Conservation (phyloP, 768 basidiomycete genomes). For the Panaeolus papilionaceus region DNA sequence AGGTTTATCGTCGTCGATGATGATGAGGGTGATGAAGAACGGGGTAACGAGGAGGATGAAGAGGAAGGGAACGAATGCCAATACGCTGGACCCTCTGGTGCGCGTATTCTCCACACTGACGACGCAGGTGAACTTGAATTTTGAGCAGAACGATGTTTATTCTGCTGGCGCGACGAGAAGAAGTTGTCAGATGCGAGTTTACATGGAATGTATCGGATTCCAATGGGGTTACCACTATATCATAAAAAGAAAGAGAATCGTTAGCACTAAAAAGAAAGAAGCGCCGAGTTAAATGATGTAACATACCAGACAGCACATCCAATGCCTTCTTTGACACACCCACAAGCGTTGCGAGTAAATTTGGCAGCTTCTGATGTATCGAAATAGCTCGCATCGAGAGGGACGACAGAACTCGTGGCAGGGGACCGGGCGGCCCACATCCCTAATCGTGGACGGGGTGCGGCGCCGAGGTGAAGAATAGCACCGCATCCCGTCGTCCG, state of each 20-base stretch:
- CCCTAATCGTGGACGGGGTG: conserved; percentile 54
- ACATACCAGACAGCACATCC: conserved; percentile 53
- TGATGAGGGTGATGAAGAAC: not conserved
- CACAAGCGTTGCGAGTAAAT: conserved; percentile 62
- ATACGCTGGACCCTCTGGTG: not conserved
- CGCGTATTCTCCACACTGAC: not conserved
- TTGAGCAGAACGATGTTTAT: conserved; percentile 19
- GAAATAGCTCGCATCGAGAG: conserved; percentile 65
- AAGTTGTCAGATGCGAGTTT: conserved; percentile 58
- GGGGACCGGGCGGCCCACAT: conserved; percentile 65
- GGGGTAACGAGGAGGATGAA: conserved; percentile 6
- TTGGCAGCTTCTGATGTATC: conserved; percentile 53
- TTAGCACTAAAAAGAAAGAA: not conserved
- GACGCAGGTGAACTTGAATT: not conserved
- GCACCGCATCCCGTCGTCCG: conserved; percentile 63
- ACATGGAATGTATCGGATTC: conserved; percentile 67
- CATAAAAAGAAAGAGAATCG: not conserved
- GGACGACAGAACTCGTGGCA: conserved; percentile 60
- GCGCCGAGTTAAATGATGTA: conserved; percentile 21
- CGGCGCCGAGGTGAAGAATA: conserved; percentile 60
- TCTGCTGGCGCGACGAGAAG: conserved; percentile 30
- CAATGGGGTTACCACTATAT: conserved; percentile 66
- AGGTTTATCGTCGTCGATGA: conserved; percentile 22
- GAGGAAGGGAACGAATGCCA: conserved; percentile 19
- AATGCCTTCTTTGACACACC: conserved; percentile 71